A percentile compares a stretch with the other conserved stretches of the same genome.
Evolutionary conservation across 2,329 filamentous ascomycete species (phyloP).

Genomic region (Hypoxylon sp.): DNA sequence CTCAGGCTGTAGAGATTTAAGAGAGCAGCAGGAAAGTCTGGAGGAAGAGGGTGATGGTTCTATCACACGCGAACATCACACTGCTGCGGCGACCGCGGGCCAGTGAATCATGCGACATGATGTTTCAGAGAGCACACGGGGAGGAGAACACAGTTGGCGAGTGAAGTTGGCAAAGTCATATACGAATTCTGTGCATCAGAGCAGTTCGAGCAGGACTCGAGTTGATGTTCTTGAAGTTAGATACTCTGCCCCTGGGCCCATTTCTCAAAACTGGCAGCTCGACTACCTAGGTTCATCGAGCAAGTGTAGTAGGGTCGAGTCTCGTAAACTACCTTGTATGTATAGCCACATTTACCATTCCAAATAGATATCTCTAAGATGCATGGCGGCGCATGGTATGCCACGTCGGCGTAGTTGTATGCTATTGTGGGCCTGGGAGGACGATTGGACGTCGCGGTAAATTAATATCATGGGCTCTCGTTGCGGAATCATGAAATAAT

Average conservation of each 20-base stretch:
- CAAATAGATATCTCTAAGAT: too few relatives aligned
- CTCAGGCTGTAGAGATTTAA: slow-evolving; percentile 41
- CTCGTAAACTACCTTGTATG: too few relatives aligned
- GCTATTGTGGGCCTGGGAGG: too few relatives aligned
- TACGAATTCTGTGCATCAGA: slow-evolving; percentile 1
- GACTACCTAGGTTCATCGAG: not conserved
- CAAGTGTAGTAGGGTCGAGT: too few relatives aligned
- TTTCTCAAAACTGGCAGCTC: not conserved
- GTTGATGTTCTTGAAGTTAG: not conserved
- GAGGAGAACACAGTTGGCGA: not conserved
- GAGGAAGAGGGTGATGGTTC: slow-evolving; percentile 35
- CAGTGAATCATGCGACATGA: too few relatives aligned
- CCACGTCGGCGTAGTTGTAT: too few relatives aligned
- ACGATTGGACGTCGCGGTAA: too few relatives aligned
- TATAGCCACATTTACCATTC: too few relatives aligned
- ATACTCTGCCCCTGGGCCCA: not conserved
- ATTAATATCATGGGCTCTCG: too few relatives aligned
- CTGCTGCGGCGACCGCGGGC: too few relatives aligned
- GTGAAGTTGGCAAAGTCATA: not conserved
- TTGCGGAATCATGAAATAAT: too few relatives aligned
- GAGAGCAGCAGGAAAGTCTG: slow-evolving; percentile 43
- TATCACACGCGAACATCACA: not conserved
- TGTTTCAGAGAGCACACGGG: too few relatives aligned
- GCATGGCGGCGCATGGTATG: not conserved
- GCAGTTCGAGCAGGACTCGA: not conserved